Evolutionary conservation across 805 yeast genomes (phyloP).

Genomic region (Sugiyamaella valdiviana): DNA sequence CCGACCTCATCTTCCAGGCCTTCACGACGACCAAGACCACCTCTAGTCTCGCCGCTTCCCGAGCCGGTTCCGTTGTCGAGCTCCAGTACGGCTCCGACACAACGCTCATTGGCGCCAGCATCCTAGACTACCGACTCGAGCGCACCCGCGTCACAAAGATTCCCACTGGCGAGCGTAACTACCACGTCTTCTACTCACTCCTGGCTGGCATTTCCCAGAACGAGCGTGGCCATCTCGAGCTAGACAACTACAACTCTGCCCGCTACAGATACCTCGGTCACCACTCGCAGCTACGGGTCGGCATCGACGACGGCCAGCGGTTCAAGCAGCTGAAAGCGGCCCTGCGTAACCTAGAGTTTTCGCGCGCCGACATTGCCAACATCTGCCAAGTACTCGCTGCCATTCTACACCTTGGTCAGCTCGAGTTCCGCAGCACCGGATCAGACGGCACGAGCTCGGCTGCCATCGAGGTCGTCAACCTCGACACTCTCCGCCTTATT

Average conservation of each 20-base stretch:
- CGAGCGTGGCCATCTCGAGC: slow-evolving; percentile 38
- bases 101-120: slow-evolving; percentile 45
- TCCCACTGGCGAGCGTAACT: slow-evolving; percentile 48
- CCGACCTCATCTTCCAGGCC: slow-evolving; percentile 34
- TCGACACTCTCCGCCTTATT: slow-evolving; percentile 30
- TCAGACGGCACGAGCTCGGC: slow-evolving; percentile 32
- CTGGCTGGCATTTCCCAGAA: slow-evolving; percentile 43
- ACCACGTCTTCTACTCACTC: slow-evolving; percentile 53
- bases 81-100: slow-evolving; percentile 45
- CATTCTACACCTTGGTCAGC: slow-evolving; percentile 39
- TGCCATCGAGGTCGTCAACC: slow-evolving; percentile 33
- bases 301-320: slow-evolving; percentile 45
- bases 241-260: slow-evolving; percentile 32
- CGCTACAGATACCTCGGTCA: slow-evolving; percentile 42
- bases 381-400: slow-evolving; percentile 45
- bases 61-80: slow-evolving; percentile 51
- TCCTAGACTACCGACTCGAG: slow-evolving; percentile 48
- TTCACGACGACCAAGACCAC: slow-evolving; percentile 37
- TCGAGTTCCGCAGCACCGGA: slow-evolving; percentile 31
- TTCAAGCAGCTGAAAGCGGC: slow-evolving; percentile 45
- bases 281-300: slow-evolving; percentile 36
- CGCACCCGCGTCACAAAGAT: slow-evolving; percentile 8
- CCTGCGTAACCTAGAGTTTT: slow-evolving; percentile 44
- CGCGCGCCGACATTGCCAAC: slow-evolving; percentile 41
- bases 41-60: slow-evolving; percentile 35